Percentiles rank a stretch among this genome's conserved stretches.
These are phyloP conservation scores for Pseudopithomyces chartarum DNA, from an alignment of 2,329 filamentous ascomycete species.

Conservation along the genomic window DNA sequence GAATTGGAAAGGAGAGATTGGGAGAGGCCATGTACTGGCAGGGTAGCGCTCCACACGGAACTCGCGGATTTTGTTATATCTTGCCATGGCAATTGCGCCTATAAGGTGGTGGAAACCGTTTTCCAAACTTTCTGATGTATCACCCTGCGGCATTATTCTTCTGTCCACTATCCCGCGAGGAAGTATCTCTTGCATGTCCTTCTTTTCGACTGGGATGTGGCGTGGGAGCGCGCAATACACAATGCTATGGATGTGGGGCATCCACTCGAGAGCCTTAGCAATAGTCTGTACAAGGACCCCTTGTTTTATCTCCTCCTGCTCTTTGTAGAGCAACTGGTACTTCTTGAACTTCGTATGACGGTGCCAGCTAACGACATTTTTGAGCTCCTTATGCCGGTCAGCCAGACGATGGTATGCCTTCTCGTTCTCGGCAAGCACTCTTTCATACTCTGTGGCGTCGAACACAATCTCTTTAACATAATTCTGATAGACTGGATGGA, in stretches of 20 bases:
- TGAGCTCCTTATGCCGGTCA: not conserved
- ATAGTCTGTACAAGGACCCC: conserved; percentile 31
- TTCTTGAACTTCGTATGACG: conserved; percentile 27
- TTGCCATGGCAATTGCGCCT: conserved; percentile 25
- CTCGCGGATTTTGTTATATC: conserved; percentile 27
- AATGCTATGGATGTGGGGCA: conserved; percentile 30
- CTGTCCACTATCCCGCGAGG: conserved; percentile 9
- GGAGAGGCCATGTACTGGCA: conserved; percentile 21
- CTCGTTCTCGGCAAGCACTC: not conserved
- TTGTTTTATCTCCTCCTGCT: conserved; percentile 33
- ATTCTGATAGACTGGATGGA: conserved; percentile 25
- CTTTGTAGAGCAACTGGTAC: conserved; percentile 28
- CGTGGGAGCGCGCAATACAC: conserved; percentile 32
- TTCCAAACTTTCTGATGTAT: not conserved
- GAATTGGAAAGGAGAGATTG: conserved; percentile 14
- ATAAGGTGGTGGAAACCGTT: conserved; percentile 37
- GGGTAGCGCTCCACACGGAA: conserved; percentile 17
- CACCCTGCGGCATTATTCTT: not conserved
- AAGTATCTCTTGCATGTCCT: conserved; percentile 25
- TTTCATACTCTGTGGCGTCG: conserved; percentile 32
- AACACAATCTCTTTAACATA: conserved; percentile 41
- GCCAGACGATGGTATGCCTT: not conserved
- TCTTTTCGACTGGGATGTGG: conserved; percentile 24
- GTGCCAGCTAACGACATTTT: conserved; percentile 13
- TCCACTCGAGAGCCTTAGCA: conserved; percentile 25